phyloP scores from a whole-genome alignment of 1,284 basidiomycete genomes.

The Coriolopsis trogii region DNA sequence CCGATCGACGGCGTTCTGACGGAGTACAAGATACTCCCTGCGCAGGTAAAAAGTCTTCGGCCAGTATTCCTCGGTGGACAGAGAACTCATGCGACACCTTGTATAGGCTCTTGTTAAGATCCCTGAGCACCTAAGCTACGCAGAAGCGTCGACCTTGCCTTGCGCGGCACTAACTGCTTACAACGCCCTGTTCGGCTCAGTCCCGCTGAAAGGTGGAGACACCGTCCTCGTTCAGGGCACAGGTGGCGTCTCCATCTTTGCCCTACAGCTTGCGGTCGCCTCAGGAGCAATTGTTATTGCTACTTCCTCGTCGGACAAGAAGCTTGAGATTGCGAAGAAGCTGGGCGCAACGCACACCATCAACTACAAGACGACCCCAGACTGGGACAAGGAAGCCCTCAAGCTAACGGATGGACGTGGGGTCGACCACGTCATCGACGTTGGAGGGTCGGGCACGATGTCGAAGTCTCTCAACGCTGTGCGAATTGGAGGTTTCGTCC shows the following conservation, averaged over 20 bases:
- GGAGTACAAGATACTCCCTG: slow-evolving; percentile 44
- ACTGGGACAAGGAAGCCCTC: slow-evolving; percentile 41
- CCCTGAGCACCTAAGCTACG: slow-evolving; percentile 38
- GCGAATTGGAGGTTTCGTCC: slow-evolving; percentile 39
- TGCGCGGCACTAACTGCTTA: slow-evolving; percentile 43
- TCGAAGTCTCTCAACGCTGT: slow-evolving; percentile 38
- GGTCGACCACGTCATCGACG: slow-evolving; percentile 45
- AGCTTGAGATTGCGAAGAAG: slow-evolving; percentile 34
- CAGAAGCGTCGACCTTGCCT: slow-evolving; percentile 36
- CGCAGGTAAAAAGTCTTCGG: slow-evolving; percentile 17
- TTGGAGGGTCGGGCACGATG: slow-evolving; percentile 43
- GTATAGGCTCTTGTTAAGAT: slow-evolving; percentile 32
- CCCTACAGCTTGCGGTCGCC: slow-evolving; percentile 39
- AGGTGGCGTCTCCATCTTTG: slow-evolving; percentile 41
- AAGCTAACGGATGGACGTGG: slow-evolving; percentile 35
- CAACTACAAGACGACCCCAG: slow-evolving; percentile 39
- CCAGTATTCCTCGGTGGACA: not conserved
- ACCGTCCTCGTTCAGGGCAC: slow-evolving; percentile 40
- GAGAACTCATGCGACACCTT: not conserved
- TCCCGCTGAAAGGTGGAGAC: slow-evolving; percentile 31
- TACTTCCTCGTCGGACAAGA: slow-evolving; percentile 45
- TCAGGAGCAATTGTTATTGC: slow-evolving; percentile 43
- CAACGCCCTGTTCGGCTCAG: slow-evolving; percentile 40
- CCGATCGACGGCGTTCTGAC: slow-evolving; percentile 56
- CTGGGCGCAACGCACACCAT: slow-evolving; percentile 37